A percentile compares a stretch with the other conserved stretches of the same genome.
Conservation (phyloP, 345 rosid genomes). For the Ailanthus altissimus region DNA sequence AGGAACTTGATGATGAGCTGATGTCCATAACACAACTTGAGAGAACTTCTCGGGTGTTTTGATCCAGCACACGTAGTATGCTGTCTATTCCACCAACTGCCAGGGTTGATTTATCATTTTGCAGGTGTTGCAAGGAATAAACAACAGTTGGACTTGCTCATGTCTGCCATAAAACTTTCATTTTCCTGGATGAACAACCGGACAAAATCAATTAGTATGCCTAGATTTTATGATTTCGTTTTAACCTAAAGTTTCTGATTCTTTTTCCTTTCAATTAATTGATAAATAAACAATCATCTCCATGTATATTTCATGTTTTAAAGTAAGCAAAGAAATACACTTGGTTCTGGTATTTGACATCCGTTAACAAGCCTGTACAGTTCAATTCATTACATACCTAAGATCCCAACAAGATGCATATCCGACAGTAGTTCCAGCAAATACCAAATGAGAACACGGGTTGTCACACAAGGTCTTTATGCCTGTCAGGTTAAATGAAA, state of each 20-base stretch:
- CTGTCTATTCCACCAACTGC: constrained; percentile 92
- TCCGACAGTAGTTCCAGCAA: constrained; percentile 80
- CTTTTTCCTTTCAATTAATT: not conserved
- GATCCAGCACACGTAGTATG: constrained; percentile 67
- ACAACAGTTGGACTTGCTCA: constrained; percentile 77
- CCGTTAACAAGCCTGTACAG: not conserved
- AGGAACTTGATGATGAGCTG: constrained; percentile 26
- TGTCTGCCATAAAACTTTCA: constrained; percentile 70
- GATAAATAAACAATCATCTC: not conserved
- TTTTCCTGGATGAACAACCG: constrained; percentile 48
- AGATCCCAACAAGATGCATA: constrained; percentile 81
- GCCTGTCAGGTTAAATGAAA: constrained; percentile 46
- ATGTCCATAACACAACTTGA: constrained; percentile 53
- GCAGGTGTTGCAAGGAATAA: constrained; percentile 66
- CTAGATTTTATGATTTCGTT: not conserved
- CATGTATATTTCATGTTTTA: not conserved
- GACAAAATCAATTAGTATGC: too few species aligned
- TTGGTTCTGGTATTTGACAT: not conserved
- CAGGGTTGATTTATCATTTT: constrained; percentile 50
- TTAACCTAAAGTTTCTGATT: not conserved
- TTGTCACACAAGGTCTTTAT: constrained; percentile 68
- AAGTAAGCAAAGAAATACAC: not conserved
- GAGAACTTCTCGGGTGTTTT: constrained; percentile 59
- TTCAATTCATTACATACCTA: constrained; percentile 46
- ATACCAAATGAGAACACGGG: constrained; percentile 56